phyloP scores from a whole-genome alignment of 495 filamentous ascomycete genomes.

The Aspergillus nanangensis region DNA sequence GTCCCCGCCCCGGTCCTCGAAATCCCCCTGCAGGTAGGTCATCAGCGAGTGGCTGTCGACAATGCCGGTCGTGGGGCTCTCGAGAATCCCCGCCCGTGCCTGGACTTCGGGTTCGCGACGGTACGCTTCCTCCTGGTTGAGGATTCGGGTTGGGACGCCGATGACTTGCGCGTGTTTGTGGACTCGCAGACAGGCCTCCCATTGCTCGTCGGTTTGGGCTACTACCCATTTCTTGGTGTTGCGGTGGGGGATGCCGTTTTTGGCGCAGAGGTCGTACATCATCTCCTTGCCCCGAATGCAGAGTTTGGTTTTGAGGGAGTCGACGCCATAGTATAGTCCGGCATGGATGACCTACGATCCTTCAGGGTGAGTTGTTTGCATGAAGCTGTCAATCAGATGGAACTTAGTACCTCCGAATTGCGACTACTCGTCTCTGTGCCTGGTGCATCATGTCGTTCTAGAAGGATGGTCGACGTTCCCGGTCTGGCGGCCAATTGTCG shows the following conservation, averaged over 20 bases:
- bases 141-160: constrained; percentile 68
- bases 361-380: not conserved
- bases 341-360: constrained; percentile 78
- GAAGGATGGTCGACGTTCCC: constrained; percentile 65
- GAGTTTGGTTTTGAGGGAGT: constrained; percentile 74
- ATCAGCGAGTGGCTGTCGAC: constrained; percentile 84
- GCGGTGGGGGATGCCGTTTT: constrained; percentile 61
- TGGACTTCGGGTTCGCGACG: constrained; percentile 69
- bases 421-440: constrained; percentile 90
- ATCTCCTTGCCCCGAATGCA: constrained; percentile 72
- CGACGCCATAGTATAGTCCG: constrained; percentile 82
- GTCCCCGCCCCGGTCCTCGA: constrained; percentile 74
- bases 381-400: too few species aligned
- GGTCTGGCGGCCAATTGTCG: constrained; percentile 62
- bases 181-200: constrained; percentile 58
- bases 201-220: constrained; percentile 71
- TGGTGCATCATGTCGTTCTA: constrained; percentile 72
- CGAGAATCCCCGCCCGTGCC: constrained; percentile 66
- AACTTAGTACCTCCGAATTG: constrained; percentile 87
- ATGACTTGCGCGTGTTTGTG: constrained; percentile 62
- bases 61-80: constrained; percentile 82
- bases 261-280: constrained; percentile 74
- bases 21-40: constrained; percentile 68
- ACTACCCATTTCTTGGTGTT: constrained; percentile 93
- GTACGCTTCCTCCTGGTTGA: constrained; percentile 56